Percentiles rank a stretch among this genome's conserved stretches.
These are phyloP conservation scores for Apiospora saccharicola DNA, from an alignment of 2,329 filamentous ascomycete genomes.

Conservation along the genomic window DNA sequence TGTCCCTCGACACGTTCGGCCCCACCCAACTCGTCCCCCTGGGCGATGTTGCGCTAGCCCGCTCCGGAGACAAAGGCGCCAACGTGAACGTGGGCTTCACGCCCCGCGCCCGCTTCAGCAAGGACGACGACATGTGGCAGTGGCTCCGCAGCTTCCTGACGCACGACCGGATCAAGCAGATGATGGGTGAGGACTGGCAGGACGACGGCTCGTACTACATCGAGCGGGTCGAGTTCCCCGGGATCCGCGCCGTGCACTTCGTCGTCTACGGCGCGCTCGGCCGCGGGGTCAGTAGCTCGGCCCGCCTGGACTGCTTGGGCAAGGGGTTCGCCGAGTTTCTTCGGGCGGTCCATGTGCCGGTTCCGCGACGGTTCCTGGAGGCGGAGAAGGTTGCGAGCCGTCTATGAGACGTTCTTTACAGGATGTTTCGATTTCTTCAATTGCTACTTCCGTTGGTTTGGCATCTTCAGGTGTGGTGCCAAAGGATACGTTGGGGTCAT, in stretches of 20 bases:
- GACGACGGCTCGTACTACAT: constrained; percentile 49
- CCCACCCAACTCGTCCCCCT: constrained; percentile 49
- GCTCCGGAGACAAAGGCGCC: constrained; percentile 38
- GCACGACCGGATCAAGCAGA: constrained; percentile 41
- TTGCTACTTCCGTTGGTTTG: no score
- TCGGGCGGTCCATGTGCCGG: constrained; percentile 32
- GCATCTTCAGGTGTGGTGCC: no score
- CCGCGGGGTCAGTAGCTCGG: constrained; percentile 55
- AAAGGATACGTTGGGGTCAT: no score
- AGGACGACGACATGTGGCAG: constrained; percentile 45
- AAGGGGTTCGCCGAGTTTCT: constrained; percentile 53
- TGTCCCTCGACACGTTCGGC: constrained; percentile 43
- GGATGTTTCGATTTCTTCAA: no score
- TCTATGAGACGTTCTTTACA: no score
- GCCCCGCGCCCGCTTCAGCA: constrained; percentile 48
- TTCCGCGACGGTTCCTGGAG: constrained; percentile 30
- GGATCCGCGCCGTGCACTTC: constrained; percentile 56
- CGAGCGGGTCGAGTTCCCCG: constrained; percentile 56
- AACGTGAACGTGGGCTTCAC: constrained; percentile 44
- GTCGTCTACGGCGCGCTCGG: constrained; percentile 56
- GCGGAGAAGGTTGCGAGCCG: background rate
- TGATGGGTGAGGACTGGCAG: constrained; percentile 52
- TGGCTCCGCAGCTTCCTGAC: constrained; percentile 49
- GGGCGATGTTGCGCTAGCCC: constrained; percentile 35
- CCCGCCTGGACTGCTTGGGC: constrained; percentile 55